A percentile compares a stretch with the other conserved stretches of the same genome.
Evolutionary conservation across 257 asterid genomes (phyloP).

Genomic region (Plantago major): DNA sequence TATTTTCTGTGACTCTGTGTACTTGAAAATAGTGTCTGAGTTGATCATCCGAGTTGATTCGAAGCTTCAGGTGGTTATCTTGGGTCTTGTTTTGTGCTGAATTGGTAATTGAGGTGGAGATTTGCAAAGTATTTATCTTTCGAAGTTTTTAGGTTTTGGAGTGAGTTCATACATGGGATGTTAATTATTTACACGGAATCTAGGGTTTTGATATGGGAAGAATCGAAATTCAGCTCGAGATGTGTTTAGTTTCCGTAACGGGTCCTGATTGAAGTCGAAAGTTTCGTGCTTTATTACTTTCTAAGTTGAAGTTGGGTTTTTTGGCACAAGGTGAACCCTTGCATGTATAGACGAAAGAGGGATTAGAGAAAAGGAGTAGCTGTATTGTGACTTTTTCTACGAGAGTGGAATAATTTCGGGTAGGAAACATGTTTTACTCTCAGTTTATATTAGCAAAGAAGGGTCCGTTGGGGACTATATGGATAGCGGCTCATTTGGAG

Average conservation of each 20-base stretch:
- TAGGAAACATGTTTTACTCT: conserved; percentile 73
- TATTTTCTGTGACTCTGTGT: conserved; percentile 21
- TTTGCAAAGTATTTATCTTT: conserved; percentile 17
- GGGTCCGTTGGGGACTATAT: conserved; percentile 96
- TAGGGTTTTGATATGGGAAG: conserved; percentile 35
- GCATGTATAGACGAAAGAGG: conserved; percentile 19
- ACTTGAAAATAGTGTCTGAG: conserved; percentile 10
- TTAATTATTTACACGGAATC: conserved; percentile 23
- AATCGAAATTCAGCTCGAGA: conserved; percentile 26
- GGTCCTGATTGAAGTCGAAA: conserved; percentile 36
- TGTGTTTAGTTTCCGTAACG: conserved; percentile 30
- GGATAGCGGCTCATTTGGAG: conserved; percentile 99
- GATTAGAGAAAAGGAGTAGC: background rate
- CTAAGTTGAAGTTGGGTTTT: conserved; percentile 13
- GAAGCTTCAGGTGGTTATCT: conserved; percentile 30
- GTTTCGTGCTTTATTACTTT: conserved; percentile 11
- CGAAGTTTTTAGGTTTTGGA: conserved; percentile 18
- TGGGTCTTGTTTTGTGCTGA: conserved; percentile 15
- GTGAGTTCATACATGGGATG: conserved; percentile 6
- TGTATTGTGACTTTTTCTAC: too few relatives aligned
- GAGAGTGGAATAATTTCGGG: conserved; percentile 10
- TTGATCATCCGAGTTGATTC: conserved; percentile 20
- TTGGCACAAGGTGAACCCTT: background rate
- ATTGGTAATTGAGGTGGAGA: conserved; percentile 18
- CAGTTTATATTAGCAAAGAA: conserved; percentile 95